Base-by-base conservation (phyloP, 805 yeast genomes). In the Blastobotrys muscicola region DNA sequence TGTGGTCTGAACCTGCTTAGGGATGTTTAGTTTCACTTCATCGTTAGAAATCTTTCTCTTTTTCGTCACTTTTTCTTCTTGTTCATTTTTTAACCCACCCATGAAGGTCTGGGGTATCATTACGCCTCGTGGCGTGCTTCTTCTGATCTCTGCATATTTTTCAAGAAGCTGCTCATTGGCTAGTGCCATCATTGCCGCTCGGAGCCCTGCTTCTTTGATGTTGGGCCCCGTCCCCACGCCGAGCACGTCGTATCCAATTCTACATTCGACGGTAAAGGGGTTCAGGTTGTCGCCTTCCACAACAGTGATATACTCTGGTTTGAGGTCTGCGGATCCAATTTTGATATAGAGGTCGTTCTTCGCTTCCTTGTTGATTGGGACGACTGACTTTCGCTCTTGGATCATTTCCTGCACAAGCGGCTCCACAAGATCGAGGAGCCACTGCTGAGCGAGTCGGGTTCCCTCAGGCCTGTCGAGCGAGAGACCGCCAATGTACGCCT, bases 401-500 rank as follows among this genome's bases (percentile, higher is more conserved):
- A 62, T 70, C 35, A 52, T 46, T 29, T 62, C 69, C 30, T 58
- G 63, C 6, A 62, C 36, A 9, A 56, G 43, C 2, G 70, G 68
- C 34, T 42, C 48, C 12, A 56, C 58, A n/a, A 67, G 55, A 13
- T 50, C 49, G 6, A 39, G 35, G 8, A 67, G 52, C 68, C 69
- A 68, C 7, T 51, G 30, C 11, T 53, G 52, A 1, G 57, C 61
- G 2, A 48, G 51, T 1, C 43, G 41, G 4, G 52, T 50, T 7
- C 65, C 67, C 10, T 61, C 57, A 15, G 67, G 62, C 36, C 73
- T 66, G 49, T 84, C 94, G 15, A 76, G 67, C 6, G 73, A 72
- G 29, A 90, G 61, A 0, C 94, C 98, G 5, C 95, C 97, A 38
- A 92, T 71, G 52, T 90, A 90, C 0, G 97, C 96, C 63, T 92